These are phyloP conservation scores for Lichtheimia ramosa DNA, from an alignment of 371 early-diverging fungal genomes.

Conservation along the genomic window DNA sequence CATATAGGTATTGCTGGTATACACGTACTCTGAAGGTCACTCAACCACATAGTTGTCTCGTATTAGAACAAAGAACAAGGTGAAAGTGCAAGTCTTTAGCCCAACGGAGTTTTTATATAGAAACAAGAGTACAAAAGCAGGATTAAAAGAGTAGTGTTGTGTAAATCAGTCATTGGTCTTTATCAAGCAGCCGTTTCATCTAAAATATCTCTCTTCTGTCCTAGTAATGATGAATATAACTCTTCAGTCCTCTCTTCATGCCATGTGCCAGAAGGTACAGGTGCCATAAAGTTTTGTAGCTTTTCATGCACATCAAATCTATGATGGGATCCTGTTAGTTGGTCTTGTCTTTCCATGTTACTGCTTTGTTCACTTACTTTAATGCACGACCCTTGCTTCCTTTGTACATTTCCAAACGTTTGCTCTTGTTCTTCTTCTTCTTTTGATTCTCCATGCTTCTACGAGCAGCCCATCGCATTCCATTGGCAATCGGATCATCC, in stretches of 20 bases:
- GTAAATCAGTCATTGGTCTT: neutral
- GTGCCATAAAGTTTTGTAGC: conserved; percentile 93
- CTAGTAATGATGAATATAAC: conserved; percentile 83
- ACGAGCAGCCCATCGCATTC: conserved; percentile 82
- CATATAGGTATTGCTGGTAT: neutral
- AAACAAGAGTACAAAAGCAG: no score
- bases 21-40: conserved; percentile 77
- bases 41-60: conserved; percentile 72
- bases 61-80: neutral
- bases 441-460: conserved; percentile 72
- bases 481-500: conserved; percentile 78
- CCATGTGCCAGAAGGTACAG: conserved; percentile 85
- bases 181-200: conserved; percentile 13
- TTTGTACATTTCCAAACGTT: conserved; percentile 69
- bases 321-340: neutral
- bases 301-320: conserved; percentile 94
- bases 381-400: conserved; percentile 93
- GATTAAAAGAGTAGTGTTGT: no score
- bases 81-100: neutral
- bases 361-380: conserved; percentile 23
- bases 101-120: neutral
- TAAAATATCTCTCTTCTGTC: conserved; percentile 45
- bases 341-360: no score
- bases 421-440: conserved; percentile 44
- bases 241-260: conserved; percentile 90